A percentile compares a stretch with the other conserved stretches of the same genome.
These are phyloP conservation scores for Chlamydomonas sp. DNA, from an alignment of 139 green algal species.

Conservation along the genomic window DNA sequence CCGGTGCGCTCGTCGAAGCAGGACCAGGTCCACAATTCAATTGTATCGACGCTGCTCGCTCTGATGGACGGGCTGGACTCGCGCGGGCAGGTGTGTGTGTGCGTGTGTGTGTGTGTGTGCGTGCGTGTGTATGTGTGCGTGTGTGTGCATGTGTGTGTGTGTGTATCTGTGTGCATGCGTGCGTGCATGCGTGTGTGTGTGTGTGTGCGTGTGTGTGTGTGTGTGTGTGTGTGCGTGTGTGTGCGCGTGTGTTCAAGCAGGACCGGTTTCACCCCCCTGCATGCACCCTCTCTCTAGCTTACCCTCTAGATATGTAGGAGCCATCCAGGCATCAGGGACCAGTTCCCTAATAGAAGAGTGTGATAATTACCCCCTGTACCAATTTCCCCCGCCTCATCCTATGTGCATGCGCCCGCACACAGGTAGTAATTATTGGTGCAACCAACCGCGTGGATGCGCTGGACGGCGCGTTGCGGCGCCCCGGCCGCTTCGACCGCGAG, in stretches of 20 bases:
- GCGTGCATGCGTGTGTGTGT: constrained; percentile 75
- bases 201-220: constrained; percentile 52
- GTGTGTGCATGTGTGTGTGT: background rate
- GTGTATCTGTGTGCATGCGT: background rate
- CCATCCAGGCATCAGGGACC: too few relatives aligned
- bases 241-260: background rate
- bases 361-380: too few relatives aligned
- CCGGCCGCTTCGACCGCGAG: constrained; percentile 88
- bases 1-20: constrained; percentile 40
- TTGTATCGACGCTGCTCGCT: constrained; percentile 89
- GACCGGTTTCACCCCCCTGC: background rate
- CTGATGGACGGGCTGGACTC: constrained; percentile 93
- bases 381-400: too few relatives aligned
- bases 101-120: background rate
- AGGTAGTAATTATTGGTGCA: constrained; percentile 84
- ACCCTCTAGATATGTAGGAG: too few relatives aligned
- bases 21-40: constrained; percentile 97
- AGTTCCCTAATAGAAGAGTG: too few relatives aligned
- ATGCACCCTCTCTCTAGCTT: too few relatives aligned
- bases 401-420: too few relatives aligned
- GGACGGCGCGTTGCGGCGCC: constrained; percentile 74
- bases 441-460: constrained; percentile 84
- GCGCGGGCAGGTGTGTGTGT: constrained; percentile 59
- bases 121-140: background rate
- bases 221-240: constrained; percentile 31